These are phyloP conservation scores for Cytospora chrysosperma DNA, from an alignment of 2,329 filamentous ascomycete species.

Conservation along the genomic window DNA sequence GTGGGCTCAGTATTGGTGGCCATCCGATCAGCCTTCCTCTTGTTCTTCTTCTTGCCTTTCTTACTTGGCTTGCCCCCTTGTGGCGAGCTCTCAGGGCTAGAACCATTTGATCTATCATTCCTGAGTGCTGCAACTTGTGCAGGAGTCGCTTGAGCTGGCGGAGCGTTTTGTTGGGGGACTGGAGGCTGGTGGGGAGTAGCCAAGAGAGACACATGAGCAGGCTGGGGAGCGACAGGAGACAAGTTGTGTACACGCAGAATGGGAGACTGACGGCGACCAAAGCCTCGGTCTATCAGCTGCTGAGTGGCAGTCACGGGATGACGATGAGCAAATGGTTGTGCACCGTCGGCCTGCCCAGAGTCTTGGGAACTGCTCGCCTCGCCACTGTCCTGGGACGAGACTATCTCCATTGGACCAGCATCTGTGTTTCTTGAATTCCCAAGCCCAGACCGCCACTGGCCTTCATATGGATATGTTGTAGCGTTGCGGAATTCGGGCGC, in stretches of 20 bases:
- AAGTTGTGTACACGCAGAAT: constrained; percentile 72
- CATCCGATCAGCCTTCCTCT: constrained; percentile 51
- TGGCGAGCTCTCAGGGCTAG: constrained; percentile 61
- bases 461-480: not conserved
- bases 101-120: constrained; percentile 46
- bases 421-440: constrained; percentile 27
- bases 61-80: constrained; percentile 51
- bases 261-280: constrained; percentile 52
- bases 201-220: constrained; percentile 65
- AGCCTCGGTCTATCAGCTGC: constrained; percentile 39
- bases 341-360: constrained; percentile 38
- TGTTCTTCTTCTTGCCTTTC: constrained; percentile 51
- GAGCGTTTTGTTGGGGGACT: constrained; percentile 33
- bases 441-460: not conserved
- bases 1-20: constrained; percentile 46
- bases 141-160: constrained; percentile 39
- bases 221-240: constrained; percentile 72
- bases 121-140: constrained; percentile 60
- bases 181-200: constrained; percentile 43
- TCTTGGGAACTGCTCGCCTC: constrained; percentile 44
- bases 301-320: constrained; percentile 35
- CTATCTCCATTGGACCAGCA: constrained; percentile 24
- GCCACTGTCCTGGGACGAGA: constrained; percentile 40
- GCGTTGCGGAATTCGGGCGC: not conserved
- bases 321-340: constrained; percentile 28